Conservation (phyloP, 192 early-diverging fungal genomes). For the Glomus cerebriforme region DNA sequence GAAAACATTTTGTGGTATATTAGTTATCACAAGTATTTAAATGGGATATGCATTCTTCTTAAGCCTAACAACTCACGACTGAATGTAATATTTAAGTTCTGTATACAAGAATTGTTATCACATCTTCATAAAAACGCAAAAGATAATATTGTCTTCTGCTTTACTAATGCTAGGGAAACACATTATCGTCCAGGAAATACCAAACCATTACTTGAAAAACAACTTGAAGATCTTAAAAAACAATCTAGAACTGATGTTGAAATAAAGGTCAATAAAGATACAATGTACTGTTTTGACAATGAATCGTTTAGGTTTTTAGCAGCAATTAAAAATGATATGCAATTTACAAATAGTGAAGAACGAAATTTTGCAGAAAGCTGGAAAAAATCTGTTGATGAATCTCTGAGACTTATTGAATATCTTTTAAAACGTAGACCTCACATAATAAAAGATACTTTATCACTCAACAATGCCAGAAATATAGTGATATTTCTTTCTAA, state of each 20-base stretch:
- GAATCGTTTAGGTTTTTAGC: constrained; percentile 38
- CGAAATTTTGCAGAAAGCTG: constrained; percentile 34
- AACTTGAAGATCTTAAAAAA: constrained; percentile 27
- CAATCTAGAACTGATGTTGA: not conserved
- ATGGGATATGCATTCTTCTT: constrained; percentile 37
- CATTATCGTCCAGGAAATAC: constrained; percentile 38
- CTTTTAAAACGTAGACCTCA: constrained; percentile 29
- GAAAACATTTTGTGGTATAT: constrained; percentile 30
- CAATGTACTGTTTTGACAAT: constrained; percentile 38
- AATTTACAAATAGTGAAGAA: constrained; percentile 22
- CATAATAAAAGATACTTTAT: constrained; percentile 35
- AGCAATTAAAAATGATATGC: constrained; percentile 30
- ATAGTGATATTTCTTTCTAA: constrained; percentile 27
- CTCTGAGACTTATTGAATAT: constrained; percentile 28
- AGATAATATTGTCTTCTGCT: constrained; percentile 39
- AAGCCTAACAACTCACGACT: constrained; percentile 31
- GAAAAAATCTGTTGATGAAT: constrained; percentile 35
- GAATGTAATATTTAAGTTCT: constrained; percentile 30
- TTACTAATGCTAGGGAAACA: constrained; percentile 34
- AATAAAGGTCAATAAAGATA: constrained; percentile 23
- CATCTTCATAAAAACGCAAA: constrained; percentile 35
- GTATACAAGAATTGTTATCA: constrained; percentile 35
- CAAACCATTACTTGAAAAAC: constrained; percentile 11
- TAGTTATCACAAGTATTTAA: constrained; percentile 17
- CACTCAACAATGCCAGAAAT: constrained; percentile 33